These are phyloP conservation scores for Hyphopichia homilentoma DNA, from an alignment of 805 yeast species.

Conservation along the genomic window DNA sequence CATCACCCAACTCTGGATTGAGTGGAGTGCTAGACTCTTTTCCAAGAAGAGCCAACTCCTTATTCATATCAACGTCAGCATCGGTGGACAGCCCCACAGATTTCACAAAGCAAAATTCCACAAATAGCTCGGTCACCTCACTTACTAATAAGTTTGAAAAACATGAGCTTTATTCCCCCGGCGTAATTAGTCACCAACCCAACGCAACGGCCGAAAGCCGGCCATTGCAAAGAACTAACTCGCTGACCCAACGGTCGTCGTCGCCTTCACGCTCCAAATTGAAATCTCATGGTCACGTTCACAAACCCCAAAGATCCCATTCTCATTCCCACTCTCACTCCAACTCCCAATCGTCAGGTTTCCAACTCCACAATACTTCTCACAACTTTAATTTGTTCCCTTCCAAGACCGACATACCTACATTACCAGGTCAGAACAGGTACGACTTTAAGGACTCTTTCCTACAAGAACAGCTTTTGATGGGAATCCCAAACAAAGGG, in stretches of 20 bases:
- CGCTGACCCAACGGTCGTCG: slow-evolving; percentile 4
- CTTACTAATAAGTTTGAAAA: slow-evolving; percentile 25
- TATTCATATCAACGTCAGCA: slow-evolving; percentile 1
- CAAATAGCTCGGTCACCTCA: slow-evolving; percentile 18
- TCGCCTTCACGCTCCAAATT: slow-evolving; percentile 12
- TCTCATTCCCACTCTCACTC: not conserved
- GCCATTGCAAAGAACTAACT: slow-evolving; percentile 4
- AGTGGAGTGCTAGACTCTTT: slow-evolving; percentile 5
- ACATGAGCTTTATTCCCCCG: slow-evolving; percentile 21
- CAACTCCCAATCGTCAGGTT: not conserved
- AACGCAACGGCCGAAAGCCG: slow-evolving; percentile 4
- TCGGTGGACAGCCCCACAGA: slow-evolving; percentile 3
- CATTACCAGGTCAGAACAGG: no score
- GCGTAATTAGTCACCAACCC: slow-evolving; percentile 6
- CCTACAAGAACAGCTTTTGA: no score
- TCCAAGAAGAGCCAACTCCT: slow-evolving; percentile 1
- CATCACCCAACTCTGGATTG: slow-evolving; percentile 5
- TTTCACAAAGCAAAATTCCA: slow-evolving; percentile 5
- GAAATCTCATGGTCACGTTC: slow-evolving; percentile 16
- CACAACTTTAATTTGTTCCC: not conserved
- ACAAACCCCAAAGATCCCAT: slow-evolving; percentile 11
- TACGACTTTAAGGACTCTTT: no score
- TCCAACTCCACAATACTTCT: slow-evolving; percentile 1
- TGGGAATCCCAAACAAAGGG: not conserved
- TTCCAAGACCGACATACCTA: not conserved